Evolutionary conservation across 306 rosid species (phyloP).

Genomic region (Cucurbita maxima): DNA sequence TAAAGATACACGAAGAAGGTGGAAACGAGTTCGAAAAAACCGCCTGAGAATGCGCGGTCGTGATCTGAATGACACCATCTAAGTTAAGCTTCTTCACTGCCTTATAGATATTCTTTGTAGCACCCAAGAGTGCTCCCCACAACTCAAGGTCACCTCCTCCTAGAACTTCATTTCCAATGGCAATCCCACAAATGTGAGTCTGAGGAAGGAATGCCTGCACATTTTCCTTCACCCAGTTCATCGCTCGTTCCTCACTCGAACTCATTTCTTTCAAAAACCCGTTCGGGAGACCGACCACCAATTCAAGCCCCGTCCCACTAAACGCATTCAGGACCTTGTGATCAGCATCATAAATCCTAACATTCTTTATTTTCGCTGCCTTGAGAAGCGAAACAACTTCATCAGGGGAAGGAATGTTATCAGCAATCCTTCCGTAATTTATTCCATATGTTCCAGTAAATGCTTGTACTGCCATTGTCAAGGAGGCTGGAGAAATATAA

Average conservation of each 20-base stretch:
- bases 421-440: slow-evolving; percentile 86
- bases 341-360: slow-evolving; percentile 83
- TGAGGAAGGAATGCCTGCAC: slow-evolving; percentile 69
- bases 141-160: slow-evolving; percentile 40
- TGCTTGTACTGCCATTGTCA: slow-evolving; percentile 6
- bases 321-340: slow-evolving; percentile 81
- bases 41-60: slow-evolving; percentile 66
- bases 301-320: slow-evolving; percentile 75
- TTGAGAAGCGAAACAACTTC: slow-evolving; percentile 77
- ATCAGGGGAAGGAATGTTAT: slow-evolving; percentile 87
- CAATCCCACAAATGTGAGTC: slow-evolving; percentile 67
- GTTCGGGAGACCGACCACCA: slow-evolving; percentile 73
- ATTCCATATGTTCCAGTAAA: slow-evolving; percentile 86
- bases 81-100: slow-evolving; percentile 47
- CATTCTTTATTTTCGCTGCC: slow-evolving; percentile 72
- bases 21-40: slow-evolving; percentile 71
- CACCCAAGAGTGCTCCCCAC: slow-evolving; percentile 58
- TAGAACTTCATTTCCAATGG: slow-evolving; percentile 77
- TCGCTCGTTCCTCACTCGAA: slow-evolving; percentile 54
- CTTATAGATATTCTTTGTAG: slow-evolving; percentile 60
- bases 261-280: slow-evolving; percentile 61
- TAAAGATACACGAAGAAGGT: slow-evolving; percentile 77
- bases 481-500: slow-evolving; percentile 3
- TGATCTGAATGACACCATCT: slow-evolving; percentile 43
- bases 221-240: slow-evolving; percentile 77